Evolutionary conservation across 768 basidiomycete species (phyloP).

Genomic region (Lentinula lateritia): DNA sequence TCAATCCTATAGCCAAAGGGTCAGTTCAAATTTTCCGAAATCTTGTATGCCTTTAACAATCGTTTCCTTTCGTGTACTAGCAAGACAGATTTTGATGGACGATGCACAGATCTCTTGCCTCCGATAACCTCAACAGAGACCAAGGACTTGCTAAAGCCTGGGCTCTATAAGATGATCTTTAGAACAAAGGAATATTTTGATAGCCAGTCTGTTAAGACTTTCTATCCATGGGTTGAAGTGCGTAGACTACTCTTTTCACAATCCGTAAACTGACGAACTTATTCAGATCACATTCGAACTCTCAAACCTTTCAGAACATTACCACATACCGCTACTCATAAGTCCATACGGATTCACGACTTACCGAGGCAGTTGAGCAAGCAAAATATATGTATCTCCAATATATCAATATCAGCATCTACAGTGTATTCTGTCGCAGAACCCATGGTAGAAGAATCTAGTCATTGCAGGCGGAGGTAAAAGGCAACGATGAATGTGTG

Average conservation of each 20-base stretch:
- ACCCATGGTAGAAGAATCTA: background rate
- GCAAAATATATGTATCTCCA: background rate
- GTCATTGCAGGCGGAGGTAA: background rate
- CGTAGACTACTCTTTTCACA: conserved; percentile 9
- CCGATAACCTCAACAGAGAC: conserved; percentile 40
- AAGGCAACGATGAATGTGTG: conserved; percentile 16
- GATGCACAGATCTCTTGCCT: conserved; percentile 74
- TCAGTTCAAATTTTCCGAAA: conserved; percentile 22
- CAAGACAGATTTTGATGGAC: conserved; percentile 74
- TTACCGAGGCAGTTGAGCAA: conserved; percentile 75
- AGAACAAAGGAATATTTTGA: conserved; percentile 81
- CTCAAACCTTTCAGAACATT: conserved; percentile 69
- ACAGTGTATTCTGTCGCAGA: conserved; percentile 4
- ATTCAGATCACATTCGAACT: conserved; percentile 74
- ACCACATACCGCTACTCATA: conserved; percentile 88
- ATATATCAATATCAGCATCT: background rate
- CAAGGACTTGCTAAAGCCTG: conserved; percentile 40
- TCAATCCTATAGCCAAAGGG: conserved; percentile 57
- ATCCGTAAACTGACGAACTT: conserved; percentile 1
- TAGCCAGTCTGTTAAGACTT: conserved; percentile 52
- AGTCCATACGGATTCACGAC: conserved; percentile 92
- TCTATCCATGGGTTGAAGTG: conserved; percentile 93
- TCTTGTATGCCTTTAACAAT: background rate
- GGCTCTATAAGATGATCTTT: conserved; percentile 83
- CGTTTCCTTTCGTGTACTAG: conserved; percentile 30